Evolutionary conservation across 495 filamentous ascomycete species (phyloP).

Genomic region (Podospora tetraspora): DNA sequence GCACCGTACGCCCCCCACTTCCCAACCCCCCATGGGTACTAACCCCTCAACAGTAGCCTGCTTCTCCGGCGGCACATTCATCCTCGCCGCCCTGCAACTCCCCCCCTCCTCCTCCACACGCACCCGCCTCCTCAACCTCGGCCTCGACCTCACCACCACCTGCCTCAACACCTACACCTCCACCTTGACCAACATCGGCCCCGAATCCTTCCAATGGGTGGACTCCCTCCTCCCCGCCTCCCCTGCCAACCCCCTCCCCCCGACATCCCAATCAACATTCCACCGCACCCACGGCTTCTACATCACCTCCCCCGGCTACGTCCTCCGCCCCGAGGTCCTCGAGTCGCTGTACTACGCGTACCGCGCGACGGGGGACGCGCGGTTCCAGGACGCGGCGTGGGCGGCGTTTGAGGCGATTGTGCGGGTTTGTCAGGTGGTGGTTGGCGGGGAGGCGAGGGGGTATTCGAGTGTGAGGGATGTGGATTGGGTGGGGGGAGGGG

Average conservation of each 20-base stretch:
- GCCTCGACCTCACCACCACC: conserved; percentile 63
- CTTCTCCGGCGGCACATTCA: conserved; percentile 82
- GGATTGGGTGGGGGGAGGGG: conserved; percentile 56
- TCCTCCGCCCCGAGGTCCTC: conserved; percentile 77
- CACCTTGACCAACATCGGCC: conserved; percentile 70
- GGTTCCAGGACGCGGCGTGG: conserved; percentile 84
- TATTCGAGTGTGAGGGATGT: conserved; percentile 64
- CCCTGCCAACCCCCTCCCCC: conserved; percentile 40
- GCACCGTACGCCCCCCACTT: conserved; percentile 42
- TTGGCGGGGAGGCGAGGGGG: conserved; percentile 44
- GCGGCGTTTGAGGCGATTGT: conserved; percentile 67
- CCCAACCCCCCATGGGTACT: background rate
- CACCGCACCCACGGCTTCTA: conserved; percentile 68
- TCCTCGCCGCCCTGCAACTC: conserved; percentile 67
- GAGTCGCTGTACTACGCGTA: conserved; percentile 90
- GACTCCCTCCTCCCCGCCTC: conserved; percentile 34
- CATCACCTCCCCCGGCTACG: conserved; percentile 56
- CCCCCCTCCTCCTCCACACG: conserved; percentile 50
- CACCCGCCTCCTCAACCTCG: conserved; percentile 63
- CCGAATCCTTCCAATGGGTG: conserved; percentile 73
- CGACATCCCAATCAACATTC: conserved; percentile 48
- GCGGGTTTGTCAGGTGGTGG: conserved; percentile 52
- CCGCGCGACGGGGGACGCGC: conserved; percentile 62
- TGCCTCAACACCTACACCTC: conserved; percentile 70
- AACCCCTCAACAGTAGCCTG: conserved; percentile 51